Conservation (phyloP, 1,284 basidiomycete genomes). For the Gastroboletus turbinatus region DNA sequence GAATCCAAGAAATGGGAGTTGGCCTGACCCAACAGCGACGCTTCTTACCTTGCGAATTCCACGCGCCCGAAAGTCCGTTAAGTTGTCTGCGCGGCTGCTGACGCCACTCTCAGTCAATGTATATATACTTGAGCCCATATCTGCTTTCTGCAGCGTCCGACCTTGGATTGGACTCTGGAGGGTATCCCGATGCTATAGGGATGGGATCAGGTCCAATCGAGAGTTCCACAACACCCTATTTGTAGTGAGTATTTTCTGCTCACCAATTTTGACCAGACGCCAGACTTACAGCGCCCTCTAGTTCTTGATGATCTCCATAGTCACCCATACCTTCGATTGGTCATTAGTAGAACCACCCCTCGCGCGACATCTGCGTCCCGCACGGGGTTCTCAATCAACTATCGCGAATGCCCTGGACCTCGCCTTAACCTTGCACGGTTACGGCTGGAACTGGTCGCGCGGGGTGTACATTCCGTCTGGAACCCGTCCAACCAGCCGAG, state of each 20-base stretch:
- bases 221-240: conserved; percentile 40
- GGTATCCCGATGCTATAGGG: conserved; percentile 63
- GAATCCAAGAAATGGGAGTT: conserved; percentile 39
- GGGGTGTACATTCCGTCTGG: conserved; percentile 44
- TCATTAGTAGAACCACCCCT: conserved; percentile 4
- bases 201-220: conserved; percentile 34
- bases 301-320: conserved; percentile 13
- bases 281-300: background rate
- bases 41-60: conserved; percentile 34
- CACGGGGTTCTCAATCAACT: background rate
- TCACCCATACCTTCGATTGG: conserved; percentile 23
- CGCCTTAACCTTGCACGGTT: conserved; percentile 45
- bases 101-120: conserved; percentile 13
- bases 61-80: conserved; percentile 35
- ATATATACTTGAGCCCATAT: conserved; percentile 32
- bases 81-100: background rate
- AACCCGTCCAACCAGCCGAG: conserved; percentile 36
- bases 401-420: conserved; percentile 49
- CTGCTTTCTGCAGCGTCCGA: conserved; percentile 10
- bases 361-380: conserved; percentile 3
- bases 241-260: conserved; percentile 28
- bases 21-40: conserved; percentile 48
- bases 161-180: conserved; percentile 40
- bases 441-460: conserved; percentile 44
- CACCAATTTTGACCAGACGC: background rate